Evolutionary conservation across 1,284 basidiomycete genomes (phyloP).

Genomic region (Irpex lacteus): DNA sequence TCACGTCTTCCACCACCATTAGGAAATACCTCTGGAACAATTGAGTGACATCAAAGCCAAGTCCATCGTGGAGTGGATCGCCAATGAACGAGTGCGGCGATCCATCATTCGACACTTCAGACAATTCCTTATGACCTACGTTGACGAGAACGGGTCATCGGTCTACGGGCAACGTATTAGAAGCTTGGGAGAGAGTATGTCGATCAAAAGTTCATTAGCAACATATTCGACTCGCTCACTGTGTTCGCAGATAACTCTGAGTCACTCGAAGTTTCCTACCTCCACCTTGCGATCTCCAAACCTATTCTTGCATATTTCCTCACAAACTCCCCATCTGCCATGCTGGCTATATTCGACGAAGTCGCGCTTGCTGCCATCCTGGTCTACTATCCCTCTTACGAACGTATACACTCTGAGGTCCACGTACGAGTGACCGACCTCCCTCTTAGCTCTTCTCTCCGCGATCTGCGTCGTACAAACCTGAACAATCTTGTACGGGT

Average conservation of each 20-base stretch:
- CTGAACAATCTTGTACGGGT: constrained; percentile 96
- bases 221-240: background rate
- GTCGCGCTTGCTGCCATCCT: constrained; percentile 94
- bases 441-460: constrained; percentile 85
- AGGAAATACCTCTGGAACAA: constrained; percentile 96
- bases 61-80: constrained; percentile 96
- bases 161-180: constrained; percentile 96
- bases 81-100: constrained; percentile 85
- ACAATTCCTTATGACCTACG: constrained; percentile 94
- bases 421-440: constrained; percentile 97
- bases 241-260: constrained; percentile 83
- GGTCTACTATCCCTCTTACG: constrained; percentile 94
- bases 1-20: constrained; percentile 4
- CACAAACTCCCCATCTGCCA: constrained; percentile 89
- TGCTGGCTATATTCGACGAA: constrained; percentile 94
- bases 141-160: constrained; percentile 87
- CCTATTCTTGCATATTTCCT: constrained; percentile 97
- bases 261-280: constrained; percentile 95
- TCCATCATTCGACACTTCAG: constrained; percentile 93
- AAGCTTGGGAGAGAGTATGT: constrained; percentile 90
- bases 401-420: constrained; percentile 96
- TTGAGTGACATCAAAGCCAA: constrained; percentile 97
- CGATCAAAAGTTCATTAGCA: background rate
- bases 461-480: constrained; percentile 90
- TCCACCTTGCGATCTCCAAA: constrained; percentile 88